These are phyloP conservation scores for Sugiyamaella floridensis DNA, from an alignment of 805 yeast species.

Conservation along the genomic window DNA sequence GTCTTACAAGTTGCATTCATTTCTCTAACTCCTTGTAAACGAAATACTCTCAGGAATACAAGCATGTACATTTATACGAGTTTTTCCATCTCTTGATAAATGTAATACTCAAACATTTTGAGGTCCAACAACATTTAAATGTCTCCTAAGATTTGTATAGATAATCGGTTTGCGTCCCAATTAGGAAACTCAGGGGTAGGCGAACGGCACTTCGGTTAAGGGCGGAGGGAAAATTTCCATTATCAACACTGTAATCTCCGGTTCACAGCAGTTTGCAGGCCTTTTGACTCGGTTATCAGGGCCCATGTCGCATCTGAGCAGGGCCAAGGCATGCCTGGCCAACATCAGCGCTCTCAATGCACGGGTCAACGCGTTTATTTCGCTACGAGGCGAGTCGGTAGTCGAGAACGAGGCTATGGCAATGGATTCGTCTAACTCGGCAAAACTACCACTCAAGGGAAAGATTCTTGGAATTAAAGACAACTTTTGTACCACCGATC, in stretches of 20 bases:
- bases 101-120: no score
- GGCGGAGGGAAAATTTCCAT: background rate
- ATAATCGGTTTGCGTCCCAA: background rate
- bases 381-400: slow-evolving; percentile 16
- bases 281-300: background rate
- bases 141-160: no score
- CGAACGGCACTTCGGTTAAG: background rate
- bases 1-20: no score
- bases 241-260: background rate
- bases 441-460: slow-evolving; percentile 22
- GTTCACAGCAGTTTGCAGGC: background rate
- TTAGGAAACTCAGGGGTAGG: background rate
- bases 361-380: slow-evolving; percentile 27
- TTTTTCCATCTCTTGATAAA: no score
- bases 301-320: slow-evolving; percentile 1
- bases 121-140: no score
- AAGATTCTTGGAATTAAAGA: slow-evolving; percentile 59
- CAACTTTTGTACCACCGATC: slow-evolving; percentile 60
- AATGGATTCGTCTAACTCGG: background rate
- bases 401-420: slow-evolving; percentile 12
- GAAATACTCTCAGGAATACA: no score
- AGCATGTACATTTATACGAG: no score
- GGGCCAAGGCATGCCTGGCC: slow-evolving; percentile 19
- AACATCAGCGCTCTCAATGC: slow-evolving; percentile 24
- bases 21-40: no score